Percentiles rank a stretch among this genome's conserved stretches.
These are phyloP conservation scores for Polygonum aviculare DNA, from an alignment of 148 eudicot species.

Conservation along the genomic window DNA sequence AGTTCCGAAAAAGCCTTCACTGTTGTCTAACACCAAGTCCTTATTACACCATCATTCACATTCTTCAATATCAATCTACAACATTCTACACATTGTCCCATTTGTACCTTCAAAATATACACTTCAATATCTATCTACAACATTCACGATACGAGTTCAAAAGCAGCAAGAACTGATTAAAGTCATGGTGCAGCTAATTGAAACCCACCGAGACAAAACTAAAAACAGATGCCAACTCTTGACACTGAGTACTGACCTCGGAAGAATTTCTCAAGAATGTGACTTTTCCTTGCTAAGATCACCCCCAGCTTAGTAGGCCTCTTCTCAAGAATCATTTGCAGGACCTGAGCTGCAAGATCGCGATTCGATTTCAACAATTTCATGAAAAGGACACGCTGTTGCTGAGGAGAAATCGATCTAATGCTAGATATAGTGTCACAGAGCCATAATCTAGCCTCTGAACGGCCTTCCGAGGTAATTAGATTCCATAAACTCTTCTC, in stretches of 20 bases:
- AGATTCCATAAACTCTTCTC: slow-evolving; percentile 46
- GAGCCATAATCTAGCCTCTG: slow-evolving; percentile 89
- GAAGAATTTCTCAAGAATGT: slow-evolving; percentile 62
- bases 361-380: slow-evolving; percentile 49
- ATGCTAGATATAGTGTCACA: slow-evolving; percentile 65
- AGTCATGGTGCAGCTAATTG: not conserved
- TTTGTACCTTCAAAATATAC: not conserved
- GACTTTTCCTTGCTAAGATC: slow-evolving; percentile 61
- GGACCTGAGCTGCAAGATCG: slow-evolving; percentile 50
- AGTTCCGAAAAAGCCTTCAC: not conserved
- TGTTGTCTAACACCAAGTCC: not conserved
- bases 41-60: not conserved
- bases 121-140: not conserved
- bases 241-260: slow-evolving; percentile 40
- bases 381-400: slow-evolving; percentile 47
- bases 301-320: slow-evolving; percentile 50
- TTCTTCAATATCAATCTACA: not conserved
- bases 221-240: not conserved
- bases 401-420: slow-evolving; percentile 29
- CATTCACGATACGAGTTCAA: not conserved
- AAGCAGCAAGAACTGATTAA: not conserved
- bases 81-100: not conserved
- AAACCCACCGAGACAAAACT: not conserved
- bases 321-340: slow-evolving; percentile 68
- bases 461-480: slow-evolving; percentile 58